Conservation (phyloP, 129 eudicot species). For the Centaurea solstitialis region DNA sequence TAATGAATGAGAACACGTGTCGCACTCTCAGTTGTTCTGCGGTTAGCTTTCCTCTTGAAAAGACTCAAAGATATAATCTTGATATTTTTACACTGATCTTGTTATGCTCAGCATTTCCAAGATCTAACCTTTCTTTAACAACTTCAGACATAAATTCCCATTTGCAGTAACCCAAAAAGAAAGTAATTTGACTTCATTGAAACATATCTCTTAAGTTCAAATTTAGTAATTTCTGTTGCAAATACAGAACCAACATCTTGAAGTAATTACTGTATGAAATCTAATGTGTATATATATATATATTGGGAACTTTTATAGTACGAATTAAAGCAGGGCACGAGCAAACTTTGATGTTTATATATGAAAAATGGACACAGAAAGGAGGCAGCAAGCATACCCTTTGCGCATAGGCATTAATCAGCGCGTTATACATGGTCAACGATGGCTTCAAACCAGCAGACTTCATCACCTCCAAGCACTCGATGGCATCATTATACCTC, state of each 20-base stretch:
- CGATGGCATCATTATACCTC: constrained; percentile 81
- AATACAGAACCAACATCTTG: neutral
- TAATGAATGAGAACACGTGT: no score
- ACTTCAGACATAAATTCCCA: neutral
- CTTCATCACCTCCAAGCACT: constrained; percentile 92
- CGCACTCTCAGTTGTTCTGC: no score
- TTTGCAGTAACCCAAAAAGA: neutral
- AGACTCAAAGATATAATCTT: no score
- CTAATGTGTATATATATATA: no score
- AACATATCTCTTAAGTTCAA: neutral
- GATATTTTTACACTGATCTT: neutral
- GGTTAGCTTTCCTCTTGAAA: neutral
- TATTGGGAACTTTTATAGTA: no score
- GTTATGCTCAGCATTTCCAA: neutral
- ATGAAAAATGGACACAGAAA: neutral
- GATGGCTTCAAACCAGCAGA: constrained; percentile 90
- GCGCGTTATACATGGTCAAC: constrained; percentile 84
- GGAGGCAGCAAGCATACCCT: constrained; percentile 47
- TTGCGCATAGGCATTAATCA: constrained; percentile 98
- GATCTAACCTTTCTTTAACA: neutral
- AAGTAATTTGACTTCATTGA: neutral
- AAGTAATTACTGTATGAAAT: neutral
- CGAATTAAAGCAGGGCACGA: neutral
- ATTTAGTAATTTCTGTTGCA: neutral
- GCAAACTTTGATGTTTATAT: neutral